These are phyloP conservation scores for Discostella pseudostelligera DNA, from an alignment of 108 stramenopile genomes.

Conservation along the genomic window DNA sequence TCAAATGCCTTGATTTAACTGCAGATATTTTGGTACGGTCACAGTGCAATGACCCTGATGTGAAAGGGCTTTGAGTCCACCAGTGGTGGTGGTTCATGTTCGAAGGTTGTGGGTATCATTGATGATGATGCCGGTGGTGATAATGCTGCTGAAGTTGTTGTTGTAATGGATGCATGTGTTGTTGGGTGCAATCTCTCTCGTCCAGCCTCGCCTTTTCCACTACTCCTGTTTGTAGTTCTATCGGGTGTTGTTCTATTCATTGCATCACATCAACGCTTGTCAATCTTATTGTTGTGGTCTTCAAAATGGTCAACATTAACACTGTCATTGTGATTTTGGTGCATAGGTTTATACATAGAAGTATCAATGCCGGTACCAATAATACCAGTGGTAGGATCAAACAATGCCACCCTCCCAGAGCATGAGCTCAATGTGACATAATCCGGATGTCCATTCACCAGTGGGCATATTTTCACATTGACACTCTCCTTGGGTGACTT, in stretches of 20 bases:
- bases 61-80: too few relatives aligned
- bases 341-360: too few relatives aligned
- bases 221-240: slow-evolving; percentile 17
- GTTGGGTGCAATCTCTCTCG: neutral
- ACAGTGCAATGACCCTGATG: too few relatives aligned
- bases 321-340: slow-evolving; percentile 5
- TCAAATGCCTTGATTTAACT: too few relatives aligned
- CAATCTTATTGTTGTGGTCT: neutral
- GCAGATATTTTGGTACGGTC: too few relatives aligned
- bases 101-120: slow-evolving; percentile 48
- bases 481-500: slow-evolving; percentile 84
- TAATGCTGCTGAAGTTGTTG: slow-evolving; percentile 5
- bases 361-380: slow-evolving; percentile 5
- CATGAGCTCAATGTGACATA: slow-evolving; percentile 82
- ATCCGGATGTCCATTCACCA: slow-evolving; percentile 74
- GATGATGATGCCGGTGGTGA: slow-evolving; percentile 5
- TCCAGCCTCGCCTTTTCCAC: slow-evolving; percentile 66
- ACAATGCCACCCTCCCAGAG: slow-evolving; percentile 80
- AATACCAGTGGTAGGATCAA: slow-evolving; percentile 57
- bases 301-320: slow-evolving; percentile 3
- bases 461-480: slow-evolving; percentile 69
- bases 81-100: slow-evolving; percentile 80
- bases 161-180: neutral
- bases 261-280: slow-evolving; percentile 1
- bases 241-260: neutral